A percentile compares a stretch with the other conserved stretches of the same genome.
Conservation (phyloP, 2,329 filamentous ascomycete species). For the Esteya vermicola region DNA sequence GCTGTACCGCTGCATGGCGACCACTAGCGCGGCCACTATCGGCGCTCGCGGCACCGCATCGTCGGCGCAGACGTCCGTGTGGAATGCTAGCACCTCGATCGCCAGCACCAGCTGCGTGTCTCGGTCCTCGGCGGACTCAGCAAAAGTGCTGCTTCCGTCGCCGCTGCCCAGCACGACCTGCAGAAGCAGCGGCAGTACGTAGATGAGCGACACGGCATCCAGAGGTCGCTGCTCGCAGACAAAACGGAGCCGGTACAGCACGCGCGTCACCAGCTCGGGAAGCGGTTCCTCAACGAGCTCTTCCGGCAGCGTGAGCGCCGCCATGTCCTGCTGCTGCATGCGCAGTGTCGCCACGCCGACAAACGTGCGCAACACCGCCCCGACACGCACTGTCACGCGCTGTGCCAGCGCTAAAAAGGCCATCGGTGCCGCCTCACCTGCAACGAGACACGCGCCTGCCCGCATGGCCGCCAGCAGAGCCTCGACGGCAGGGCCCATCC, state of each 20-base stretch:
- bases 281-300: conserved; percentile 68
- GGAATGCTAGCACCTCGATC: conserved; percentile 77
- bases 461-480: conserved; percentile 61
- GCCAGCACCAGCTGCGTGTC: conserved; percentile 85
- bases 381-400: conserved; percentile 59
- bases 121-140: conserved; percentile 56
- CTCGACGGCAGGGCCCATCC: conserved; percentile 73
- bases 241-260: conserved; percentile 82
- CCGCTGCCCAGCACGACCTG: conserved; percentile 67
- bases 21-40: conserved; percentile 57
- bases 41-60: conserved; percentile 61
- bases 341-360: conserved; percentile 79
- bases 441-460: conserved; percentile 66
- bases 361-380: conserved; percentile 62
- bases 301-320: conserved; percentile 55
- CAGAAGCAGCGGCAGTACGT: conserved; percentile 71
- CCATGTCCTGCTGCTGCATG: conserved; percentile 59
- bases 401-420: conserved; percentile 71
- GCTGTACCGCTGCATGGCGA: conserved; percentile 74
- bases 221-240: conserved; percentile 88
- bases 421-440: conserved; percentile 63
- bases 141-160: no score
- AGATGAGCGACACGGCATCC: conserved; percentile 75
- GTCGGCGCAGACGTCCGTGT: conserved; percentile 68
- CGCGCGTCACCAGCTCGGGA: conserved; percentile 69